Base-by-base conservation (phyloP, 805 yeast genomes). In the Yamadazyma scolyti region DNA sequence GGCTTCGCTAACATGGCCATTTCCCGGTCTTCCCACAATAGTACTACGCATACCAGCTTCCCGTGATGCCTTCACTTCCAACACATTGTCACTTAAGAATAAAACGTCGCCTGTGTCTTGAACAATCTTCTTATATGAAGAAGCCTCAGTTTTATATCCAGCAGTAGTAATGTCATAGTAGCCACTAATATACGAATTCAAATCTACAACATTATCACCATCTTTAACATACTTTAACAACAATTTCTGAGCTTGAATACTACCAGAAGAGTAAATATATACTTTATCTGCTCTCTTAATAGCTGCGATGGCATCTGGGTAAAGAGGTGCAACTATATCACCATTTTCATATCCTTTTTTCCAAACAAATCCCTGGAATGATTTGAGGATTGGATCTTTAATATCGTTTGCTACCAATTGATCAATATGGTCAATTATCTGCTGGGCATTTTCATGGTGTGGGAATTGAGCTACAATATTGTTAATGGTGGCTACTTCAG, bases 221-320 rank as follows among this genome's bases (percentile, higher is more conserved):
- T 56, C 56, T 31, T 60, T 60, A 7, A 83, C 89, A 50, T 83
- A 73, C 0, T 68, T 69, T 49, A 89, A 86, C 35, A 89, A 58
- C 38, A 89, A 60, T 46, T 79, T 82, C 47, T 89, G 97, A 1
- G 97, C 97, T 37, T 78, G 73, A 15, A 89, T 77, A 25, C 93
- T 80, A 1, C 97, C 97, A 16, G 95, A 83, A 0, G 96, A 87
- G 58, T 89, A 89, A 12, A 89, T 86, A 49, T 69, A 83, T 0
- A 86, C 60, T 2, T 60, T 58, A 11, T 27, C 38, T 4, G 26
- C 14, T 3, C 36, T 16, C 29, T 63, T 43, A 31, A 88, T 73
- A 25, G 73, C 71, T 0, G 58, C 58, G 27, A 84, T 67, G 1
- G 93, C 89, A 54, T 89, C 97, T 0, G 44, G 48, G 48, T 76